Evolutionary conservation across 352 stramenopile species (phyloP), one percentile per base, ranked within the genome.

Genomic region (Phytophthora syringae): DNA sequence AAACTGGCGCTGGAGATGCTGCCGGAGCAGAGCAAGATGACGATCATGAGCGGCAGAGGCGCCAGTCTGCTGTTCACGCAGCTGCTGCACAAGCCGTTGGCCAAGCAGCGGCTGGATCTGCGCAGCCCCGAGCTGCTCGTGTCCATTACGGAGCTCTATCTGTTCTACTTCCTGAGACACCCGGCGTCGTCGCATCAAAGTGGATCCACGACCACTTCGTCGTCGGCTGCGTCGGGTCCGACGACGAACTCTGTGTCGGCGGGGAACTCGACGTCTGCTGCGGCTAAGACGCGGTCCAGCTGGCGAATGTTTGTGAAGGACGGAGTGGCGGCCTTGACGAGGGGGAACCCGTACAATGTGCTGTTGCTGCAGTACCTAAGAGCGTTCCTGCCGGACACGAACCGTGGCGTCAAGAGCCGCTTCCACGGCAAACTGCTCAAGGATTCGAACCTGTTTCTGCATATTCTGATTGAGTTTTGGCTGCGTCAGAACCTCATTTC

Each of bases 401-500:
- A 53, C 27, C 74, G 74, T 39, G 73, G 78, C 1, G 82, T 89
- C 25, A 79, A 86, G 53, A 94, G 86, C 60, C 85, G 86, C 20
- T 93, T 93, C 55, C 82, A 90, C 25, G 82, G 74, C 72, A 93
- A 92, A 54, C 63, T 92, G 32, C 59, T 92, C 25, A 85, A 94
- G 64, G 68, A 88, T 57, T 86, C 85, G 28, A 93, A 88, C 63
- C 72, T 94, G 3, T 95, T 96, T 60, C 72, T 96, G 22, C 85
- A 95, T 56, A 86, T 92, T 37, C 54, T 95, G 39, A 94, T 96
- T 20, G 88, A 96, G 58, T 93, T 93, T 49, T 96, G 88, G 88
- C 72, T 96, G 44, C 84, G 82, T n/a, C 88, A 96, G 59, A 96
- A 96, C 60, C 78, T 93, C 50, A 93, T 96, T 50, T 76, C 86